Evolutionary conservation across 2,329 filamentous ascomycete genomes (phyloP), one percentile per base, ranked within the genome.

Genomic region (Pseudogymnoascus sp.): DNA sequence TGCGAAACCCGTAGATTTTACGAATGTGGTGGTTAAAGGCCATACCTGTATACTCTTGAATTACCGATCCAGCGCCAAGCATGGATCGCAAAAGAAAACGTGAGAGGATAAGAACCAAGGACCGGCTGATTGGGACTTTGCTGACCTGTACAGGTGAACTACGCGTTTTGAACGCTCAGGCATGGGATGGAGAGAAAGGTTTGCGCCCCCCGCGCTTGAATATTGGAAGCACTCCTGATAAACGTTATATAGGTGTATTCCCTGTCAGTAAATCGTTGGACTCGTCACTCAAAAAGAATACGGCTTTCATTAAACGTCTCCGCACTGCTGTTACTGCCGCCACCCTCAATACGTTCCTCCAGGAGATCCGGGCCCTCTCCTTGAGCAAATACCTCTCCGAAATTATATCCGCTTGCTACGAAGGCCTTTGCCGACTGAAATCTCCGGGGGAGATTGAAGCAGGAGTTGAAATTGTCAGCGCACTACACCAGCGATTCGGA

Each of bases 261-360:
- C 77, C 85, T 62, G 86, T 95, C 69, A 87, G 85, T 75, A 83
- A 84, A 73, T 89, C 90, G 31, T 87, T 97, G 72, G 93, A 97
- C 76, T 96, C 93, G 62, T 95, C 93, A 61, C 82, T 97, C 75
- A 97, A 96, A 79, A 97, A 97, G 81, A 97, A 97, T 72, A 97
- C 93, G 3, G 92, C 93, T 68, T 97, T 97, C 76, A 97, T 97
- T 74, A 97, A 96, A 78, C 91, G 93, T 72, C 82, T 97, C 63
- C 90, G 93, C 70, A 97, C 93, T 64, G 90, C 91, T 65, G 87
- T 97, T 67, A 93, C 89, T 67, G 79, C 90, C 60, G 82, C 91
- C 64, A 90, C 89, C 63, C 86, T 93, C 63, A 81, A 84, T 68
- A 95, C 91, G 65, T 96, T 97, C 77, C 79, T 96, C 59, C 86